These are phyloP conservation scores for Colletotrichum horii DNA, from an alignment of 2,329 filamentous ascomycete species.

Conservation along the genomic window DNA sequence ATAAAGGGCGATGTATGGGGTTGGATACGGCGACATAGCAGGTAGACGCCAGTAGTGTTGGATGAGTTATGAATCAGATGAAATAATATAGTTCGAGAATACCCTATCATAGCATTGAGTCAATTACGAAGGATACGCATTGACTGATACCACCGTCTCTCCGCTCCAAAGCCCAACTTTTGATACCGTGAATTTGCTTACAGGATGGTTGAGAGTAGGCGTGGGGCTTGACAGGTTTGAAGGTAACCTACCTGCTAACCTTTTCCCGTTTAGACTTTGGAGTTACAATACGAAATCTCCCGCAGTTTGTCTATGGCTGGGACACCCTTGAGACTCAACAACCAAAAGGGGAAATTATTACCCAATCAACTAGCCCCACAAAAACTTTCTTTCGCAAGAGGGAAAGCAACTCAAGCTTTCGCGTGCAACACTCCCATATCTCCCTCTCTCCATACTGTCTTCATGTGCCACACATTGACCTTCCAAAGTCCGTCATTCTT, in stretches of 20 bases:
- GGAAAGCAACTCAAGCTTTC: neutral
- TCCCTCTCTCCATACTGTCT: neutral
- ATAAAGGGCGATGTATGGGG: slow-evolving; percentile 12
- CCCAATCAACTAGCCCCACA: neutral
- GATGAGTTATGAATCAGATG: slow-evolving; percentile 11
- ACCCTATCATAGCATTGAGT: slow-evolving; percentile 8
- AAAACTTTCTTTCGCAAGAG: neutral
- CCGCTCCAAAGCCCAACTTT: neutral
- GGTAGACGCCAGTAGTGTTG: neutral
- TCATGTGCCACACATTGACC: neutral
- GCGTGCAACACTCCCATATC: neutral
- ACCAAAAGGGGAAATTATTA: neutral
- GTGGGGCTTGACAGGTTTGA: neutral
- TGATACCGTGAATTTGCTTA: neutral
- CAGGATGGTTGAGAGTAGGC: neutral
- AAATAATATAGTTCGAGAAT: slow-evolving; percentile 15
- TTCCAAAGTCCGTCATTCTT: neutral
- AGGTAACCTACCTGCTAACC: neutral
- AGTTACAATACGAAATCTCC: neutral
- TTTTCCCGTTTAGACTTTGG: neutral
- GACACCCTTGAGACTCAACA: neutral
- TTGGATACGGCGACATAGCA: neutral
- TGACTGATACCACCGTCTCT: neutral
- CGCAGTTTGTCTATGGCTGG: neutral
- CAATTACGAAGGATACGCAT: neutral